These are phyloP conservation scores for Trypethelium eluteriae DNA, from an alignment of 495 filamentous ascomycete genomes.

Conservation along the genomic window DNA sequence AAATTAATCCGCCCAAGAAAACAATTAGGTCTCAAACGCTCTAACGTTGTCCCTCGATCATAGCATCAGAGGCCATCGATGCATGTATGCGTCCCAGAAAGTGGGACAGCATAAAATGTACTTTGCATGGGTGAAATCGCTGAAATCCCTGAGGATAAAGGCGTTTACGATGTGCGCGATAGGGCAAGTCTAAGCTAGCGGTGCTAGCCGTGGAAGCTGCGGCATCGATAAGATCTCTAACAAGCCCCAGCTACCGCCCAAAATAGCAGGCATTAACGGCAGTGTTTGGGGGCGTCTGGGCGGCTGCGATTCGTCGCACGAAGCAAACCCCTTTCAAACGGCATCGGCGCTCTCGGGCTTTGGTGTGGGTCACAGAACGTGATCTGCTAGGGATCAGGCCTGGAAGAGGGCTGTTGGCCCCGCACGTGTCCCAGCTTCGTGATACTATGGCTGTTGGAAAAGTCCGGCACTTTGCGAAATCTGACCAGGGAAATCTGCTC, in stretches of 20 bases:
- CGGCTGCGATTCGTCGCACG: slow-evolving; percentile 1
- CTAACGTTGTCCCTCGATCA: background rate
- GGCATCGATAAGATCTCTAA: slow-evolving; percentile 12
- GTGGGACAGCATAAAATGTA: background rate
- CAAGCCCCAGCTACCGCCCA: background rate
- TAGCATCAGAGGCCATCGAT: no score
- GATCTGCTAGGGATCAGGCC: background rate
- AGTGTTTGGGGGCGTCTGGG: background rate
- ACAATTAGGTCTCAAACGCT: background rate
- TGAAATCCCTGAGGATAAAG: background rate
- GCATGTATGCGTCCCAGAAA: no score
- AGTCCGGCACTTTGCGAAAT: background rate
- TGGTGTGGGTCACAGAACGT: background rate
- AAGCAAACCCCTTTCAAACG: background rate
- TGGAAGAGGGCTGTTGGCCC: background rate
- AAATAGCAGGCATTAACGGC: slow-evolving; percentile 5
- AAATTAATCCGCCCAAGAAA: background rate
- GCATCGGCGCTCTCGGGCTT: no score
- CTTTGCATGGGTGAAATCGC: background rate
- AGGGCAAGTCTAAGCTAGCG: background rate
- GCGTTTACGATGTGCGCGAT: background rate
- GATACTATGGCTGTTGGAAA: slow-evolving; percentile 1
- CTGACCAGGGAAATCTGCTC: slow-evolving; percentile 2
- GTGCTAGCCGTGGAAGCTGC: background rate
- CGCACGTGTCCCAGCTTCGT: slow-evolving; percentile 4